A percentile compares a stretch with the other conserved stretches of the same genome.
phyloP scores from a whole-genome alignment of 495 filamentous ascomycete genomes.

The Hyphodiscus hymeniophilus region DNA sequence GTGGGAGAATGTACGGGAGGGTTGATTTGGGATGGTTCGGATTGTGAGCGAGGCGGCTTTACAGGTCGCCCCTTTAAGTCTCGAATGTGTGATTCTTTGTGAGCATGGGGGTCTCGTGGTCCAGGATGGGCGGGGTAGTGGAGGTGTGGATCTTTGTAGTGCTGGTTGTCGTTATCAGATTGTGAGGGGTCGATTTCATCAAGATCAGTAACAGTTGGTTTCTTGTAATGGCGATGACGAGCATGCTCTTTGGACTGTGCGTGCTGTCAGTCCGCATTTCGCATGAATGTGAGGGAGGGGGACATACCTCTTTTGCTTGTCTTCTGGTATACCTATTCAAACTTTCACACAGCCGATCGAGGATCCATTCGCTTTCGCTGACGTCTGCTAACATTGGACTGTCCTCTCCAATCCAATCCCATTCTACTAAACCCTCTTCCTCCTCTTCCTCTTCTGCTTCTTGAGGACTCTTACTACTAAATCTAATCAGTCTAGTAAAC shows the following conservation, averaged over 20 bases:
- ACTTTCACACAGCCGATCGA: conserved; percentile 49
- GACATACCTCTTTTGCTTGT: conserved; percentile 23
- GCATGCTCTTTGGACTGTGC: neutral
- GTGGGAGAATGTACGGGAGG: no score
- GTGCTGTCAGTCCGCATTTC: neutral
- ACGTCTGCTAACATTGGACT: conserved; percentile 59
- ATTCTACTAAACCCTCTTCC: conserved; percentile 32
- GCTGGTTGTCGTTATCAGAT: neutral
- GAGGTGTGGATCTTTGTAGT: neutral
- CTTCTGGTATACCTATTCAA: conserved; percentile 33
- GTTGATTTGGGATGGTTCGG: no score
- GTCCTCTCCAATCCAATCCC: conserved; percentile 66
- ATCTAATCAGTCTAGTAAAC: conserved; percentile 43
- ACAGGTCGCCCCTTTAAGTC: no score
- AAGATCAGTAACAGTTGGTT: neutral
- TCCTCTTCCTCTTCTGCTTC: conserved; percentile 38
- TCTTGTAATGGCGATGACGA: neutral
- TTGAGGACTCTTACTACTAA: conserved; percentile 16
- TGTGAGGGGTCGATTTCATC: neutral
- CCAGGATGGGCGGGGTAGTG: neutral
- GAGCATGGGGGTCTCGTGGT: neutral
- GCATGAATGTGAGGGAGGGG: neutral
- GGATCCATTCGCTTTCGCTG: conserved; percentile 48
- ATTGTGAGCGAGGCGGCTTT: no score
- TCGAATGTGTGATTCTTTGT: no score